Evolutionary conservation across 768 basidiomycete species (phyloP), one percentile per base, ranked within the genome.

Genomic region (Austroboletus eburneus): DNA sequence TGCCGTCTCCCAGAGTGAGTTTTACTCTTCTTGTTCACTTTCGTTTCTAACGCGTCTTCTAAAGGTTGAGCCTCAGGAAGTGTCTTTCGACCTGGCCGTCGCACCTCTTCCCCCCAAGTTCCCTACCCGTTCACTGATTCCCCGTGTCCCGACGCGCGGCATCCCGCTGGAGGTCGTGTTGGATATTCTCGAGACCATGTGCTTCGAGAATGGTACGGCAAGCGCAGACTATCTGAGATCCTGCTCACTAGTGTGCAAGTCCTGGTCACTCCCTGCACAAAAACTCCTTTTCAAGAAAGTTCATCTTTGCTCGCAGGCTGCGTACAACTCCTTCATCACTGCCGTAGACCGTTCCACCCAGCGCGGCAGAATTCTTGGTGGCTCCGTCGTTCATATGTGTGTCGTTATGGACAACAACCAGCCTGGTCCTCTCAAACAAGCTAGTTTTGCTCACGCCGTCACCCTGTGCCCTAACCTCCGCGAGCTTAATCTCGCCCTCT

Each of bases 391-490:
- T 25, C 71, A 72, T 13, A 67, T 88, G 61, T 71, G 71, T 21
- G 76, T 78, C 27, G 71, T 79, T 30, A 57, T 89, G 43, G 87
- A 88, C 68, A 72, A 77, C 58, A 85, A 83, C 56, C 83, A 88
- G 50, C 85, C 82, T 13, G 70, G 66, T 38, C 70, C 74, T 25
- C 72, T 87, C 37, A 69, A 73, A 41, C 76, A 78, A 46, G 67
- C 65, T 22, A 76, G 79, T 17, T 81, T 87, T 59, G 81, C 79
- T 21, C 66, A 67, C 32, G 81, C 79, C 8, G 74, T 85, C 42
- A 68, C 70, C 7, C 63, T 73, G 17, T 87, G 83, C 57, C 81
- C 82, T 17, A 78, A 80, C 51, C 66, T 88, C 17, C 66, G 70
- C 33, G 72, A 76, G 42, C 67, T 88, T 34, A 67, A 68, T 52